Evolutionary conservation across 768 basidiomycete genomes (phyloP).

Genomic region (Leucogyrophana mollusca): DNA sequence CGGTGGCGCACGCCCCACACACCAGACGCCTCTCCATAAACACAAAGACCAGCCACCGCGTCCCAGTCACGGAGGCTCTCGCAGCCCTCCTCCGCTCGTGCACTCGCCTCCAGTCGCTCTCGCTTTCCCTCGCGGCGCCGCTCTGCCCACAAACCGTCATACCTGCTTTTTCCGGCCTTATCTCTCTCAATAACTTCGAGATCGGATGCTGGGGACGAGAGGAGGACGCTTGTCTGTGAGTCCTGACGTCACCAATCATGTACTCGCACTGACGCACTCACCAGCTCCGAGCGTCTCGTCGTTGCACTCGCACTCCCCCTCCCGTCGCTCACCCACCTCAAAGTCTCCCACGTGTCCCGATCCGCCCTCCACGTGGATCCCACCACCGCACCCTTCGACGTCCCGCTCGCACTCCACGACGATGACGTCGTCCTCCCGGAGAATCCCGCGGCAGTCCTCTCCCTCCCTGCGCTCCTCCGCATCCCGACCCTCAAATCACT

Average conservation of each 20-base stretch:
- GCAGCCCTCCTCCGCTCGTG: constrained; percentile 49
- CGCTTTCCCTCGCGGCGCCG: constrained; percentile 25
- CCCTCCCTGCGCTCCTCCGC: constrained; percentile 63
- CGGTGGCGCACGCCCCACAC: constrained; percentile 50
- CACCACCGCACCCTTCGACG: constrained; percentile 32
- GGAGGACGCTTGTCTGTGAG: constrained; percentile 36
- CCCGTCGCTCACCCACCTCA: constrained; percentile 52
- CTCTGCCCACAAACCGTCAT: constrained; percentile 16
- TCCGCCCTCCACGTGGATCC: constrained; percentile 66
- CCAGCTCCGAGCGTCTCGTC: constrained; percentile 55
- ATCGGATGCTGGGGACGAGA: constrained; percentile 30
- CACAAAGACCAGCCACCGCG: constrained; percentile 32
- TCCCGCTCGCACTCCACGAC: constrained; percentile 64
- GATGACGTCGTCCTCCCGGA: constrained; percentile 57
- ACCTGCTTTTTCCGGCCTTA: constrained; percentile 21
- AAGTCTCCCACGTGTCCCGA: constrained; percentile 63
- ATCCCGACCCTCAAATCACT: constrained; percentile 62
- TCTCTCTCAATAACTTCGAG: constrained; percentile 12
- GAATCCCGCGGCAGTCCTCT: constrained; percentile 52
- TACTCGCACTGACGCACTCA: constrained; percentile 1
- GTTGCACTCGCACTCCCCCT: constrained; percentile 66
- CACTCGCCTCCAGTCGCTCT: constrained; percentile 37
- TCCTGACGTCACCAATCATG: constrained; percentile 1
- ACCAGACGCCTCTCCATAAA: constrained; percentile 47
- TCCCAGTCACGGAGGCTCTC: constrained; percentile 45